Conservation (phyloP, 768 basidiomycete genomes). For the Cytidiella melzeri region DNA sequence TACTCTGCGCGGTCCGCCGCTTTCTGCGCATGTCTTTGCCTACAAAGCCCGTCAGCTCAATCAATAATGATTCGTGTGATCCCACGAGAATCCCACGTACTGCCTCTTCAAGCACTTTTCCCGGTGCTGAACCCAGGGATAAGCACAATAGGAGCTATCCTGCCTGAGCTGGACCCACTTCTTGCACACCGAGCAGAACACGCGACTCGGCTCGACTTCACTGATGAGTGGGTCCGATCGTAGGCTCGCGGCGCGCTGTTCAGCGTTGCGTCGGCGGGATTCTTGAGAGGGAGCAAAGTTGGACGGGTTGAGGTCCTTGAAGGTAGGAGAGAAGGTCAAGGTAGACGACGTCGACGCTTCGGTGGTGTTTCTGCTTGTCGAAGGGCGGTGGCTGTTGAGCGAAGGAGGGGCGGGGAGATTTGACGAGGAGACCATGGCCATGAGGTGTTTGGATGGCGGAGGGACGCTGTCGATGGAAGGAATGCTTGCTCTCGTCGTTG, state of each 20-base stretch:
- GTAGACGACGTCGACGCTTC: constrained; percentile 1
- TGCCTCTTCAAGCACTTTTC: constrained; percentile 67
- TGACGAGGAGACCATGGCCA: constrained; percentile 27
- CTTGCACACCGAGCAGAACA: constrained; percentile 68
- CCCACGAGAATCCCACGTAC: constrained; percentile 38
- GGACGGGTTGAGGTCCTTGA: constrained; percentile 53
- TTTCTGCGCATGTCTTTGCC: constrained; percentile 53
- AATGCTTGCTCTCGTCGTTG: constrained; percentile 3
- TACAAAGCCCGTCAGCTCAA: constrained; percentile 20
- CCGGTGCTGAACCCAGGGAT: constrained; percentile 77
- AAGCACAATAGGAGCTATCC: constrained; percentile 73
- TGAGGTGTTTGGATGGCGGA: constrained; percentile 29
- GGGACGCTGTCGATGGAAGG: constrained; percentile 24
- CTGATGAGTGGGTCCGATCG: constrained; percentile 59
- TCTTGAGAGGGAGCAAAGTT: constrained; percentile 54
- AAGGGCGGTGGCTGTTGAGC: background rate
- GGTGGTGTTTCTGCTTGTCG: background rate
- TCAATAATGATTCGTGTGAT: background rate
- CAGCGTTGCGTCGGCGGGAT: constrained; percentile 68
- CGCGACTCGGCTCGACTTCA: constrained; percentile 58
- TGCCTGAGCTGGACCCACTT: constrained; percentile 83
- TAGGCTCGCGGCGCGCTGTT: constrained; percentile 69
- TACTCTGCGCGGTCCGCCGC: constrained; percentile 45
- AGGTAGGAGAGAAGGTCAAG: constrained; percentile 20
- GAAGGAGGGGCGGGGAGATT: constrained; percentile 16